Conservation (phyloP, 768 basidiomycete species). For the Tylopilus cervinicoccineus region DNA sequence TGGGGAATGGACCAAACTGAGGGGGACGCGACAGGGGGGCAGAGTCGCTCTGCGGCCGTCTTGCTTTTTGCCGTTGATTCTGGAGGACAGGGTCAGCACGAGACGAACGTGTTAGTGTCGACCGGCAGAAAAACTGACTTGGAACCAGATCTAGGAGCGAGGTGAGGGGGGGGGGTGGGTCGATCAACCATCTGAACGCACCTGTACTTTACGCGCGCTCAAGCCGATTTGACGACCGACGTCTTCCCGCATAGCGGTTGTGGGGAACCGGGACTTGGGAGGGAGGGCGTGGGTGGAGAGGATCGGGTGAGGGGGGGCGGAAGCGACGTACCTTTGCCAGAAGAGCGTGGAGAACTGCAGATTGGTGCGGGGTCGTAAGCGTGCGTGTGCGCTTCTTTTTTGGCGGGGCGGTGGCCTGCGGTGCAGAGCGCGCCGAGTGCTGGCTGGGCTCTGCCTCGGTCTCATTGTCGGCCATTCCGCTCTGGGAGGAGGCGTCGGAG, state of each 20-base stretch:
- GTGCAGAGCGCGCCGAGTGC: slow-evolving; percentile 35
- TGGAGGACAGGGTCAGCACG: slow-evolving; percentile 27
- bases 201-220: slow-evolving; percentile 88
- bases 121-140: slow-evolving; percentile 40
- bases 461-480: slow-evolving; percentile 57
- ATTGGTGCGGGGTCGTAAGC: slow-evolving; percentile 83
- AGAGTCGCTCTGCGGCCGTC: slow-evolving; percentile 65
- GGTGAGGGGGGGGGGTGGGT: slow-evolving; percentile 7
- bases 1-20: slow-evolving; percentile 62
- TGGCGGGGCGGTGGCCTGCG: slow-evolving; percentile 28
- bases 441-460: slow-evolving; percentile 44
- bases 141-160: slow-evolving; percentile 76
- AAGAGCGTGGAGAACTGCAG: slow-evolving; percentile 81
- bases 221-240: slow-evolving; percentile 85
- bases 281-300: not conserved
- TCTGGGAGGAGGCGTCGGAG: slow-evolving; percentile 47
- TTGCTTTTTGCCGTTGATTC: slow-evolving; percentile 88
- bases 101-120: not conserved
- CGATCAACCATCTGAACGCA: slow-evolving; percentile 34
- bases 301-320: not conserved
- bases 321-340: slow-evolving; percentile 66
- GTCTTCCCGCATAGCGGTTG: slow-evolving; percentile 83
- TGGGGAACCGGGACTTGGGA: slow-evolving; percentile 79
- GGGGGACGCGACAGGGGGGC: slow-evolving; percentile 49
- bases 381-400: slow-evolving; percentile 79